Evolutionary conservation across 2,329 filamentous ascomycete species (phyloP), one percentile per base, ranked within the genome.

Genomic region (Aspergillus proliferans): DNA sequence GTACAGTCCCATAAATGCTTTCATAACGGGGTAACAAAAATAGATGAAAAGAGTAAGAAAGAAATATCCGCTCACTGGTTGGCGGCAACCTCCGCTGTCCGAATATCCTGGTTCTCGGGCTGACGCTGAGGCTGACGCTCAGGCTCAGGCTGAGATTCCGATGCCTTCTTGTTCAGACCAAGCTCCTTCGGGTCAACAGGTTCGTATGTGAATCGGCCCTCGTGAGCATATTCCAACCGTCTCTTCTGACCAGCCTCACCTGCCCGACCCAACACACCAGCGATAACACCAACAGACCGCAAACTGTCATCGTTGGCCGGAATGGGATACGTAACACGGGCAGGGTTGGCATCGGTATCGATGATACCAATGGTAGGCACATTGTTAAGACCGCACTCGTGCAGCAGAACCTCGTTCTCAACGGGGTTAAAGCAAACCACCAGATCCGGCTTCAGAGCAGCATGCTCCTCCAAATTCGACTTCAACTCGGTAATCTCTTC

Each of bases 221-320:
- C 61, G 45, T 73, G 63, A 1, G 89, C 88, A 41, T 79, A 79
- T 38, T 75, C 74, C 40, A 87, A 71, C 48, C 92, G 81, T 52
- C 80, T 78, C 59, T 76, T 70, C 63, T 90, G 84, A 34, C 93
- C 93, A 46, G 80, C 76, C 72, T 95, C 76, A 8, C 88, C 93
- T 1, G 93, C 93, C 46, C 86, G 81, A 38, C 91, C 92, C 34
- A 98, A 77, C 1, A 93, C 85, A 47, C 90, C 90, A 3, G 85
- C 87, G 58, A 98, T 88, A 52, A 96, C 78, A 58, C 86, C 82
- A 45, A 90, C 80, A 56, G 85, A 85, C 52, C 93, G 86, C 58
- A 95, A 71, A 81, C 90, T 95, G 77, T 98, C 93, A 65, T 98
- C 93, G 68, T 98, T 98, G 45, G 89, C 89, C 2, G 93, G 93